Evolutionary conservation across 75 land plant genomes (phyloP).

Genomic region (Picea sitchensis): DNA sequence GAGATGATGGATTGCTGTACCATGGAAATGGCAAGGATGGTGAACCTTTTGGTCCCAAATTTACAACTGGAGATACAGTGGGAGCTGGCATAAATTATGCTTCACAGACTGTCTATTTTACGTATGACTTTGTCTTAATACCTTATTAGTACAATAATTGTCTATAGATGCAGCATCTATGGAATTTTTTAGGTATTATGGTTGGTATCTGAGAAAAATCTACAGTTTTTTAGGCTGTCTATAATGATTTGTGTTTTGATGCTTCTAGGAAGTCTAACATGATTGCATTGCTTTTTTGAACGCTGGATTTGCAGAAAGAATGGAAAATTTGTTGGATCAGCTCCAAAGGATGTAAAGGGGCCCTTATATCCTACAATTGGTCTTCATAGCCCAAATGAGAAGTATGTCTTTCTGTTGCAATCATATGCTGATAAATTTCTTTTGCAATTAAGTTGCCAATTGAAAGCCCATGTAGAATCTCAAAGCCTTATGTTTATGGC

Average conservation of each 20-base stretch:
- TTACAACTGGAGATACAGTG: constrained; percentile 80
- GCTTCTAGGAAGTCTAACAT: not conserved
- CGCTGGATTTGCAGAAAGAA: constrained; percentile 53
- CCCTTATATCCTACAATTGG: constrained; percentile 87
- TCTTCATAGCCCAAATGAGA: constrained; percentile 93
- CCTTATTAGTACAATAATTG: not conserved
- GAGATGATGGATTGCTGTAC: constrained; percentile 93
- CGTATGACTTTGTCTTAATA: constrained; percentile 45
- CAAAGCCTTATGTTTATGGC: not conserved
- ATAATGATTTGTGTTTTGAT: not conserved
- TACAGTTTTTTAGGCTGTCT: not conserved
- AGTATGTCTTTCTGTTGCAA: constrained; percentile 36
- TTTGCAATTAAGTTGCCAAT: not conserved
- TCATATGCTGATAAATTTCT: not conserved
- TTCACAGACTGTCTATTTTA: constrained; percentile 90
- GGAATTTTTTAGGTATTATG: not conserved
- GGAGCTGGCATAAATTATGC: constrained; percentile 98
- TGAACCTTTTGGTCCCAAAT: constrained; percentile 63
- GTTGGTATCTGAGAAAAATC: not conserved
- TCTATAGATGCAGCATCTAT: not conserved
- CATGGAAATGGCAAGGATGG: constrained; percentile 76
- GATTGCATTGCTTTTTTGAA: not conserved
- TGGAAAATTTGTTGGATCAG: constrained; percentile 64
- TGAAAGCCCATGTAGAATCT: not conserved
- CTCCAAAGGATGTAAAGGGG: constrained; percentile 63